Evolutionary conservation across 2,329 filamentous ascomycete species (phyloP), one percentile per base, ranked within the genome.

Genomic region (Pyricularia sp.): DNA sequence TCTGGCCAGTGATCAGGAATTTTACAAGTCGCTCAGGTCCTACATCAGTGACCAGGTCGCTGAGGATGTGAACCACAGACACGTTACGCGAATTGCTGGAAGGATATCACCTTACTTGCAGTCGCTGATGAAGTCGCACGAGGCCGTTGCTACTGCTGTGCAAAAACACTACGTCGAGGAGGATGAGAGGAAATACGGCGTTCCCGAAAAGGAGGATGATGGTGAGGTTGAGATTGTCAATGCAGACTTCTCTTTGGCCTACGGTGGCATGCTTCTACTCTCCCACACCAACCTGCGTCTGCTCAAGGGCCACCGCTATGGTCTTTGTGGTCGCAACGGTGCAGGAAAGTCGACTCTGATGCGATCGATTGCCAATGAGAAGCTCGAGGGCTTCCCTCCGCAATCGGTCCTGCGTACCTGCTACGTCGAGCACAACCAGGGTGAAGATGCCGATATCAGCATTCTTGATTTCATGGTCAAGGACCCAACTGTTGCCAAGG

Each of bases 391-490:
- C 9, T 99, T 99, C 79, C 94, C 94, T 49, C 82, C 91, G 19
- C 92, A 94, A 74, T 92, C 97, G 69, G 88, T 93, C 66, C 87
- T 99, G 71, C 89, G 91, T 71, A 97, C 93, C 12, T 97, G 93
- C 78, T 99, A 97, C 73, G 94, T 99, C 59, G 94, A 99, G 81
- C 94, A 99, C 81, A 97, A 97, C 79, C 93, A 99, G 78, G 94
- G 94, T 65, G 94, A 97, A 76, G 93, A 97, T 77, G 93, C 94
- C 44, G 93, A 97, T 68, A 89, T 97, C 67, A 97, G 88, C 78
- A 97, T 99, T 72, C 82, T 97, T 22, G 90, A 97, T 66, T 99
- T 96, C 74, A 90, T 96, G 69, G 81, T 86, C 68, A 96, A 96
- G 77, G 93, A 97, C 72, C 91, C 92, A 2, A 87, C 89, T 66